A percentile compares a stretch with the other conserved stretches of the same genome.
Conservation (phyloP, 169 alveolate species). For the Plasmodium ovale region DNA sequence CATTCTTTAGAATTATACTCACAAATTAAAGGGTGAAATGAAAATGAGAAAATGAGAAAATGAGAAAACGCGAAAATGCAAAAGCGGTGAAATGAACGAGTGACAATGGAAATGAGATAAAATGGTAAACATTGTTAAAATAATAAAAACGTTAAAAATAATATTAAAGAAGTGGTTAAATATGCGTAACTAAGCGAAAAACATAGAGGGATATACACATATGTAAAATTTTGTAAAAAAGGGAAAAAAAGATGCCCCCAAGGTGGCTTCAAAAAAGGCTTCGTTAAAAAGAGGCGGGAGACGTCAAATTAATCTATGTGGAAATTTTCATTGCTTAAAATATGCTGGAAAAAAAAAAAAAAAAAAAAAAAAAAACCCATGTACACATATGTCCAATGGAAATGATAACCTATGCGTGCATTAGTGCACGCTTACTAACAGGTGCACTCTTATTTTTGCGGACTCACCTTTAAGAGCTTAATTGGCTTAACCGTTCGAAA, state of each 20-base stretch:
- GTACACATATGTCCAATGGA: background rate
- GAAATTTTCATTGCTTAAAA: slow-evolving; percentile 73
- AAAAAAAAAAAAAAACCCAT: background rate
- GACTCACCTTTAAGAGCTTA: slow-evolving; percentile 38
- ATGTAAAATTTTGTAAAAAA: background rate
- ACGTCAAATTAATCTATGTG: slow-evolving; percentile 46
- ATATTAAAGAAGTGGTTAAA: too few species aligned
- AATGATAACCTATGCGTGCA: too few species aligned
- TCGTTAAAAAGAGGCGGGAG: background rate
- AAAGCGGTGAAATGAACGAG: background rate
- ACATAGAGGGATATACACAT: background rate
- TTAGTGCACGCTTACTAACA: background rate
- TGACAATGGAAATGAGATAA: background rate
- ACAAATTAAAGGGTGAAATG: background rate
- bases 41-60: background rate
- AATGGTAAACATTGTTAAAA: background rate
- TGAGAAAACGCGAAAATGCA: background rate
- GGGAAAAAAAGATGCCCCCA: background rate
- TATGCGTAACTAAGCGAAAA: background rate
- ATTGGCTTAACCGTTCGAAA: slow-evolving; percentile 64
- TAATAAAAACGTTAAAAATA: too few species aligned
- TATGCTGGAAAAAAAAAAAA: slow-evolving; percentile 33
- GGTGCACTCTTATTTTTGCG: background rate
- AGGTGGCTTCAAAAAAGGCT: background rate
- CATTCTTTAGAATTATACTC: background rate